These are phyloP conservation scores for Trebouxia sp. DNA, from an alignment of 139 green algal species.

Conservation along the genomic window DNA sequence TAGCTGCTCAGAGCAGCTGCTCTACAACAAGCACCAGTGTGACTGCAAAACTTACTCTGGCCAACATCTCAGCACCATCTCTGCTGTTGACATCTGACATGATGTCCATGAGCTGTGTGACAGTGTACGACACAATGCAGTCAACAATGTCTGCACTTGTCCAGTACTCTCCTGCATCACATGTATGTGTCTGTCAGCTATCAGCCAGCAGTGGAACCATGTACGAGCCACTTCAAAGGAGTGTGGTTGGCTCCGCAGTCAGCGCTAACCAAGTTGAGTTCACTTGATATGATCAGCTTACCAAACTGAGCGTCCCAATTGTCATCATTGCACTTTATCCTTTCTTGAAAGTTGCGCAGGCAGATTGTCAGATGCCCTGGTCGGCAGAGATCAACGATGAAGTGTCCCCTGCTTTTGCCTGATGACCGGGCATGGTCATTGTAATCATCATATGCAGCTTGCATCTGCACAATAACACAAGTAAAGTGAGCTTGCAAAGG, in stretches of 20 bases:
- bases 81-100: conserved; percentile 46
- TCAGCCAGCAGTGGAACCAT: too few relatives aligned
- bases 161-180: conserved; percentile 63
- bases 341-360: conserved; percentile 76
- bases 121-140: conserved; percentile 79
- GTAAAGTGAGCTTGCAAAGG: too few relatives aligned
- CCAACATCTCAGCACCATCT: conserved; percentile 58
- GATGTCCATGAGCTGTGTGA: conserved; percentile 67
- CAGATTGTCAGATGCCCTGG: conserved; percentile 83
- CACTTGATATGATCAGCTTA: too few relatives aligned
- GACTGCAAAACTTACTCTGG: conserved; percentile 19
- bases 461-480: conserved; percentile 75
- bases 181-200: too few relatives aligned
- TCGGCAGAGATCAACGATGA: conserved; percentile 75
- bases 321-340: conserved; percentile 61
- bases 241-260: too few relatives aligned
- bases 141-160: conserved; percentile 81
- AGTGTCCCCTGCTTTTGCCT: conserved; percentile 67
- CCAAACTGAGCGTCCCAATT: conserved; percentile 85
- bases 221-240: too few relatives aligned
- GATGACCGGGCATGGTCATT: conserved; percentile 56
- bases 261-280: background rate
- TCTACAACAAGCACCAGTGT: background rate
- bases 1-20: background rate
- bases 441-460: conserved; percentile 66